phyloP scores from a whole-genome alignment of 495 filamentous ascomycete species.

The Aspergillus bertholletiae region DNA sequence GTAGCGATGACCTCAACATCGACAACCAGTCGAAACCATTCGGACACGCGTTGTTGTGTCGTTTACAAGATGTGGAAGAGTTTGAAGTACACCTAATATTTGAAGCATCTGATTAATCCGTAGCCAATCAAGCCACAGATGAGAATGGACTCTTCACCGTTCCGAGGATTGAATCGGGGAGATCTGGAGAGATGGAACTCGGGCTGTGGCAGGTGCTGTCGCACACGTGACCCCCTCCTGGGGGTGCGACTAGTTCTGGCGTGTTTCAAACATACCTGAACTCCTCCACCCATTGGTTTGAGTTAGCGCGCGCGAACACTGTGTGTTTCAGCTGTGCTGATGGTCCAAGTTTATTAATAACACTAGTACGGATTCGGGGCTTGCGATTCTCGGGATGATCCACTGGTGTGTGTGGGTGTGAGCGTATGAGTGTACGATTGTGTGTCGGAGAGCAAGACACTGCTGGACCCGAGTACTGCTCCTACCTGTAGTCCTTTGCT shows the following conservation, averaged over 20 bases:
- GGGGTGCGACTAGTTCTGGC: slow-evolving; percentile 6
- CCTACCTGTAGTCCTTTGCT: not conserved
- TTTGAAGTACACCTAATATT: not conserved
- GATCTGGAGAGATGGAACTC: not conserved
- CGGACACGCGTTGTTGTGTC: not conserved
- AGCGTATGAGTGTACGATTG: no score
- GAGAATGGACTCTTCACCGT: not conserved
- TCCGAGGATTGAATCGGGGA: not conserved
- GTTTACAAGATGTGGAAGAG: no score
- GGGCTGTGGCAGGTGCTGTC: not conserved
- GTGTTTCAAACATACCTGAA: slow-evolving; percentile 16
- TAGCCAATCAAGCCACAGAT: not conserved
- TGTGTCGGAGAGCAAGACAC: not conserved
- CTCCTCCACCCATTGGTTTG: slow-evolving; percentile 7
- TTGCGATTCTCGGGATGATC: not conserved
- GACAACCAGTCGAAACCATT: not conserved
- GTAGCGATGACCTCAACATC: not conserved
- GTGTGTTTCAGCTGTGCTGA: slow-evolving; percentile 17
- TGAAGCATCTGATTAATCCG: not conserved
- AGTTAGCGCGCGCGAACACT: slow-evolving; percentile 15
- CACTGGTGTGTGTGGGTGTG: not conserved
- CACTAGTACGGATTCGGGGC: not conserved
- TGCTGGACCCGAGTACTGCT: not conserved
- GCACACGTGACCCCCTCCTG: slow-evolving; percentile 4
- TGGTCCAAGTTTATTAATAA: not conserved